Percentiles rank a stretch among this genome's conserved stretches.
Evolutionary conservation across 768 basidiomycete species (phyloP).

Genomic region (Paxillus ammoniavirescens): DNA sequence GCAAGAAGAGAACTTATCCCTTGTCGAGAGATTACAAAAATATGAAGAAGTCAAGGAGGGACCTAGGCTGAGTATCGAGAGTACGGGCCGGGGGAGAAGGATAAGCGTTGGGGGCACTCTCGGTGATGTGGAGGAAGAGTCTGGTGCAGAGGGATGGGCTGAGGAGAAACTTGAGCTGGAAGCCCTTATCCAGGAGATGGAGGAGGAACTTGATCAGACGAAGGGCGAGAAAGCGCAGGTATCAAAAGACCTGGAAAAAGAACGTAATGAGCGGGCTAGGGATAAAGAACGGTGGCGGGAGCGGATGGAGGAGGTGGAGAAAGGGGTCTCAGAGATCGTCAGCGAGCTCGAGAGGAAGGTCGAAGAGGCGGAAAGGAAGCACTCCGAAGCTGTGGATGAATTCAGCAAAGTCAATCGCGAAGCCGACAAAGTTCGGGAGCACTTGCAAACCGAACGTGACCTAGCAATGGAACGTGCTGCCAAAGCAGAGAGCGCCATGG

Average conservation of each 20-base stretch:
- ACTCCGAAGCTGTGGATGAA: constrained; percentile 39
- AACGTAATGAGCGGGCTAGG: constrained; percentile 54
- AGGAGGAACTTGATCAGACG: constrained; percentile 37
- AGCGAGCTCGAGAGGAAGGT: constrained; percentile 59
- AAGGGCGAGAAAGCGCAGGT: constrained; percentile 45
- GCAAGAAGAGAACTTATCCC: constrained; percentile 79
- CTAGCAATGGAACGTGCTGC: constrained; percentile 56
- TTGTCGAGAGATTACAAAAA: constrained; percentile 52
- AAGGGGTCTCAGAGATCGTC: constrained; percentile 65
- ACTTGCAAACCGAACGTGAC: constrained; percentile 51
- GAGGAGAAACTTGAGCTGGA: constrained; percentile 65
- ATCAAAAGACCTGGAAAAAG: constrained; percentile 48
- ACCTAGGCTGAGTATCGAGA: constrained; percentile 25
- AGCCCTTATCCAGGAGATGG: constrained; percentile 40
- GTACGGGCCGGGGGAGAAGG: constrained; percentile 40
- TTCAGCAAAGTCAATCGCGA: constrained; percentile 43
- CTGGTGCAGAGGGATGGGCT: constrained; percentile 61
- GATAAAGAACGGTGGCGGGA: constrained; percentile 73
- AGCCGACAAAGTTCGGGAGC: constrained; percentile 42
- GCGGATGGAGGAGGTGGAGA: constrained; percentile 69
- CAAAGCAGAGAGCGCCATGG: constrained; percentile 64
- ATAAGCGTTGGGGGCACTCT: constrained; percentile 52
- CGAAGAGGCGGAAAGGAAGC: constrained; percentile 48
- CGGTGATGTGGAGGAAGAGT: constrained; percentile 64
- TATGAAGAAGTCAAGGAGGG: constrained; percentile 48